Conservation (phyloP, 2,329 filamentous ascomycete species). For the Fusarium sp. region DNA sequence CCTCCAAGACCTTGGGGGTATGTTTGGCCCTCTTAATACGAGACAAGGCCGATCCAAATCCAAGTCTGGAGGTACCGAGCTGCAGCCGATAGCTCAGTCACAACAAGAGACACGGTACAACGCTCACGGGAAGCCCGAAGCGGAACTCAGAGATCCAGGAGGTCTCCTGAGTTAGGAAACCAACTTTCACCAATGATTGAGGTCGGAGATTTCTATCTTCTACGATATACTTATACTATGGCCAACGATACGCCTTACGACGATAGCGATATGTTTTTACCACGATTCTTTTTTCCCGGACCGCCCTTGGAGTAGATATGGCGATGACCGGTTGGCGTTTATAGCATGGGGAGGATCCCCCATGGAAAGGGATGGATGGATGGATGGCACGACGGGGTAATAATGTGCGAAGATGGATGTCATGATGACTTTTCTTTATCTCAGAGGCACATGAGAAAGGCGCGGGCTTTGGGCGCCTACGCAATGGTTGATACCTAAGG, state of each 20-base stretch:
- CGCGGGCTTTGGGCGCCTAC: not conserved
- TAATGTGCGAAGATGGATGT: constrained; percentile 1
- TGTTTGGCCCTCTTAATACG: constrained; percentile 57
- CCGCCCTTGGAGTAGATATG: constrained; percentile 17
- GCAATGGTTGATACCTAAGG: constrained; percentile 5
- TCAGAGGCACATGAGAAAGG: not conserved
- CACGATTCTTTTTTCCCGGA: constrained; percentile 1
- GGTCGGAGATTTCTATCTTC: not conserved
- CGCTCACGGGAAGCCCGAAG: constrained; percentile 44
- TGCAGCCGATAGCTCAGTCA: constrained; percentile 59
- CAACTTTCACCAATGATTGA: not conserved
- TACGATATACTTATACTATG: constrained; percentile 25
- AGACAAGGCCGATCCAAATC: constrained; percentile 46
- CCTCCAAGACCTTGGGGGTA: constrained; percentile 68
- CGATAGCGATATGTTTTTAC: constrained; percentile 20
- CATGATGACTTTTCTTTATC: not conserved
- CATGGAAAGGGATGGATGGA: not conserved
- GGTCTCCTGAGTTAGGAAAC: constrained; percentile 50
- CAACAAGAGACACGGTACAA: constrained; percentile 48
- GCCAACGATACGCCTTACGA: constrained; percentile 32
- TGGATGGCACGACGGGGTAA: constrained; percentile 18
- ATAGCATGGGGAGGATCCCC: constrained; percentile 5
- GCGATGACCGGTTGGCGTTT: constrained; percentile 29
- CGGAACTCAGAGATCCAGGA: constrained; percentile 52
- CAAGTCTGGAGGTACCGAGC: constrained; percentile 53